Percentiles rank a stretch among this genome's conserved stretches.
Evolutionary conservation across 192 early-diverging fungal species (phyloP).

Genomic region (Podochytrium sp.): DNA sequence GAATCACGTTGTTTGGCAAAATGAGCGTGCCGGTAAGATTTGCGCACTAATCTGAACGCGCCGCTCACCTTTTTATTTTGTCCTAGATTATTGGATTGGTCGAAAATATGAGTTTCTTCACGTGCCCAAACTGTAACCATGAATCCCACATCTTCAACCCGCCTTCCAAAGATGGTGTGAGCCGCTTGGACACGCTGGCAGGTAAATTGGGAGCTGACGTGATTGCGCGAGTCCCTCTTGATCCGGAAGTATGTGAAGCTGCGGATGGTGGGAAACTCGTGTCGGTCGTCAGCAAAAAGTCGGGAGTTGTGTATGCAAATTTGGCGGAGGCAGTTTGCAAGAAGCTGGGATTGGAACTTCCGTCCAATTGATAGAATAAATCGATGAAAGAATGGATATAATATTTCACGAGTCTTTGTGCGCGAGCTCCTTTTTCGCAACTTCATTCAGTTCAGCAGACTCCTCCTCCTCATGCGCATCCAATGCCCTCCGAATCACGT

Average conservation of each 20-base stretch:
- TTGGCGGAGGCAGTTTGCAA: not conserved
- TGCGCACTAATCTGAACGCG: not conserved
- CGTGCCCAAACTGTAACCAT: conserved; percentile 81
- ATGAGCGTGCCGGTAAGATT: conserved; percentile 76
- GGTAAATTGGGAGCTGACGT: conserved; percentile 68
- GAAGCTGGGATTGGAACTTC: not conserved
- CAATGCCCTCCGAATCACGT: conserved; percentile 22
- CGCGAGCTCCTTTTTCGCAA: not conserved
- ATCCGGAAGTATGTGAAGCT: conserved; percentile 71
- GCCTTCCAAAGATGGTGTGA: conserved; percentile 47
- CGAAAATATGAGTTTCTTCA: conserved; percentile 85
- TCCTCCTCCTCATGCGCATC: conserved; percentile 17
- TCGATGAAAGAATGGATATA: not conserved
- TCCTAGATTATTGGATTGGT: conserved; percentile 81
- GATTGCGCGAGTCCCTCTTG: conserved; percentile 79
- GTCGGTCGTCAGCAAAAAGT: not conserved
- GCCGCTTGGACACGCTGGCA: conserved; percentile 59
- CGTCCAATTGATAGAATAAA: not conserved
- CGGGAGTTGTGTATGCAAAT: not conserved
- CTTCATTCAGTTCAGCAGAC: not conserved
- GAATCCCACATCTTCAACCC: conserved; percentile 73
- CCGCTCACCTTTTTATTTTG: conserved; percentile 8
- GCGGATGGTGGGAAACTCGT: conserved; percentile 75
- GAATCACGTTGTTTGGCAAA: conserved; percentile 81
- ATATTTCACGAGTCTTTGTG: not conserved